These are phyloP conservation scores for Microbotryum lychnidis-dioicae DNA, from an alignment of 1,284 basidiomycete species.

Conservation along the genomic window DNA sequence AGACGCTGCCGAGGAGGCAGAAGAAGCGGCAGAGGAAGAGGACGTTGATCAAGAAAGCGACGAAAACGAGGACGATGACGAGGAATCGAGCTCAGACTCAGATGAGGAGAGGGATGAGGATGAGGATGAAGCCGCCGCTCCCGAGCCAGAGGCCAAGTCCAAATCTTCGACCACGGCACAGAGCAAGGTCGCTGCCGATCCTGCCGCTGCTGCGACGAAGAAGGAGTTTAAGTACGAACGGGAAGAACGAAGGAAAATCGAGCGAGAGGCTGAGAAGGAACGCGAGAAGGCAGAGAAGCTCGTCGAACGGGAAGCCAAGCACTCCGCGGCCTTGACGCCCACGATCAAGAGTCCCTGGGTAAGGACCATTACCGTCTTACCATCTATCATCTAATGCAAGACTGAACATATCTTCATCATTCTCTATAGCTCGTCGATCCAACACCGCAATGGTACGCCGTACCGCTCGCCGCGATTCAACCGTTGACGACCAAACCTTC, in stretches of 20 bases:
- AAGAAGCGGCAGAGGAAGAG: constrained; percentile 11
- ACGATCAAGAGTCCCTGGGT: constrained; percentile 28
- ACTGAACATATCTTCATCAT: too few relatives aligned
- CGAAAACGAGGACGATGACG: not conserved
- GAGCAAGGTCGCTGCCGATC: not conserved
- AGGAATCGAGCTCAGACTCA: not conserved
- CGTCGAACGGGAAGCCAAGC: constrained; percentile 28
- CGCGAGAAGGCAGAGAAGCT: constrained; percentile 37
- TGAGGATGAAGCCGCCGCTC: constrained; percentile 7
- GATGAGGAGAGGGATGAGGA: constrained; percentile 5
- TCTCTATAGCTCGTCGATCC: constrained; percentile 45
- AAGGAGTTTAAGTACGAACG: constrained; percentile 26
- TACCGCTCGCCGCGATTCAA: constrained; percentile 42
- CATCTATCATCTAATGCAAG: not conserved
- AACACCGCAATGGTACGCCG: constrained; percentile 54
- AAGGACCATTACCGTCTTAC: not conserved
- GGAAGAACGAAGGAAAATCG: constrained; percentile 32
- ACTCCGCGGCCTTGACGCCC: constrained; percentile 10
- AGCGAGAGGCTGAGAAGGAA: constrained; percentile 40
- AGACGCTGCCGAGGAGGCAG: constrained; percentile 14
- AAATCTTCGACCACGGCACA: constrained; percentile 3
- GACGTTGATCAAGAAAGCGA: constrained; percentile 23
- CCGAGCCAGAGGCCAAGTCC: constrained; percentile 31
- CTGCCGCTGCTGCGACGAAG: constrained; percentile 5
- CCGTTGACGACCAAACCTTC: constrained; percentile 42